These are phyloP conservation scores for Fusarium albosuccineum DNA, from an alignment of 2,329 filamentous ascomycete genomes.

Conservation along the genomic window DNA sequence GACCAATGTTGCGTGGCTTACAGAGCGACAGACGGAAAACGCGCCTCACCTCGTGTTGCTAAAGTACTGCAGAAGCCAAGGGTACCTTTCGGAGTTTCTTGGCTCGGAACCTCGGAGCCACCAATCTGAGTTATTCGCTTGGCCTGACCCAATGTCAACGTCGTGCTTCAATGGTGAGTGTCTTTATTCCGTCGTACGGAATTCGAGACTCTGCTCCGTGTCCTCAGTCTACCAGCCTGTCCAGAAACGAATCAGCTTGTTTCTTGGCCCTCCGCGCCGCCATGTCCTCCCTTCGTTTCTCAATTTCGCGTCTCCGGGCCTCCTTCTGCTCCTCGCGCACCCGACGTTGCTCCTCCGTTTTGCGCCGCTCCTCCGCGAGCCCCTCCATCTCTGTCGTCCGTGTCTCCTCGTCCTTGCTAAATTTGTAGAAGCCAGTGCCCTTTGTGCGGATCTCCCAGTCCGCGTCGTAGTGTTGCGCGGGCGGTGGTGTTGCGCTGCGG, in stretches of 20 bases:
- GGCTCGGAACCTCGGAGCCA: slow-evolving; percentile 29
- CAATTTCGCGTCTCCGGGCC: slow-evolving; percentile 72
- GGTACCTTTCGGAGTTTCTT: slow-evolving; percentile 22
- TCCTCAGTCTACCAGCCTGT: slow-evolving; percentile 59
- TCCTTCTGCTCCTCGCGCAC: slow-evolving; percentile 69
- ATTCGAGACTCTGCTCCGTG: slow-evolving; percentile 4
- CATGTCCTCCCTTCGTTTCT: slow-evolving; percentile 72
- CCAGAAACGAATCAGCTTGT: slow-evolving; percentile 80
- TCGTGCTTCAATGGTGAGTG: background rate
- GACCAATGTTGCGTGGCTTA: background rate
- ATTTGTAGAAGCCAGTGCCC: slow-evolving; percentile 92
- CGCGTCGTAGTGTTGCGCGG: slow-evolving; percentile 87
- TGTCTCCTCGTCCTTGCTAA: slow-evolving; percentile 79
- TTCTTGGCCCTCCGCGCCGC: slow-evolving; percentile 72
- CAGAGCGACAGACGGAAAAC: background rate
- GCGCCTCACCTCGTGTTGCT: background rate
- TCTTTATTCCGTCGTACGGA: slow-evolving; percentile 34
- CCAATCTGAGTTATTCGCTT: slow-evolving; percentile 24
- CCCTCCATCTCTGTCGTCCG: slow-evolving; percentile 79
- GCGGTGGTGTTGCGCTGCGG: slow-evolving; percentile 82
- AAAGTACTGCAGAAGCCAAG: slow-evolving; percentile 1
- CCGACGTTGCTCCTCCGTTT: slow-evolving; percentile 74
- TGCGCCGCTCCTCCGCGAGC: slow-evolving; percentile 74
- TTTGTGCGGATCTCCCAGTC: slow-evolving; percentile 85
- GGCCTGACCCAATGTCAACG: slow-evolving; percentile 8